A percentile compares a stretch with the other conserved stretches of the same genome.
phyloP scores from a whole-genome alignment of 495 filamentous ascomycete genomes.

The Tuber aestivum region DNA sequence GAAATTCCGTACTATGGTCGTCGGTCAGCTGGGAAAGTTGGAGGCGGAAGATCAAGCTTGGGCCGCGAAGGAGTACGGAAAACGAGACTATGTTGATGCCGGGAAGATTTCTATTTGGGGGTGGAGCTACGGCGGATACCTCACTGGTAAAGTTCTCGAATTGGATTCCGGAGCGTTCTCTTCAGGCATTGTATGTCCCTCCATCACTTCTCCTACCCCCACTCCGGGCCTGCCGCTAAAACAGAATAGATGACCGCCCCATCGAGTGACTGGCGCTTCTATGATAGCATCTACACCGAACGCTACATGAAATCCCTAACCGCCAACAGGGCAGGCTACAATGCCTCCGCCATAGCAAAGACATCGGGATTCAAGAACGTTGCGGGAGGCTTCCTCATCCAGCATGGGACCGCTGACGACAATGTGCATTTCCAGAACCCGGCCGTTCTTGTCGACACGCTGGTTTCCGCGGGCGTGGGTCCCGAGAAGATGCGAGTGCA shows the following conservation, averaged over 20 bases:
- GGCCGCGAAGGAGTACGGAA: constrained; percentile 49
- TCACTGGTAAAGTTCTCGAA: constrained; percentile 55
- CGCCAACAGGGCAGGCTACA: constrained; percentile 50
- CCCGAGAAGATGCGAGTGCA: constrained; percentile 35
- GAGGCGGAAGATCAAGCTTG: constrained; percentile 56
- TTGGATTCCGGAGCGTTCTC: no score
- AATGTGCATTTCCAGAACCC: constrained; percentile 58
- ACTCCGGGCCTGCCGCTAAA: background rate
- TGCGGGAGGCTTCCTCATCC: constrained; percentile 50
- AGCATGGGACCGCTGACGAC: constrained; percentile 56
- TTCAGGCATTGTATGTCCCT: no score
- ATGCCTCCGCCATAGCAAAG: constrained; percentile 45
- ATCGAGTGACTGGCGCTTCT: constrained; percentile 57
- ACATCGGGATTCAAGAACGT: constrained; percentile 51
- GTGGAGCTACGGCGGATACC: constrained; percentile 57
- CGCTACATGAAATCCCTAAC: constrained; percentile 58
- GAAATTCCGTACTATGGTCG: constrained; percentile 49
- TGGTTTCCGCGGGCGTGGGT: constrained; percentile 49
- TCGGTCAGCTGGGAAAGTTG: constrained; percentile 50
- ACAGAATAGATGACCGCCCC: constrained; percentile 46
- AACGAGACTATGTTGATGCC: constrained; percentile 48
- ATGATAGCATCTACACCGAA: constrained; percentile 61
- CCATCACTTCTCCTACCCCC: no score
- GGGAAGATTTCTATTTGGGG: constrained; percentile 55
- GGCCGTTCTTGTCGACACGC: constrained; percentile 50